phyloP scores from a whole-genome alignment of 2,329 filamentous ascomycete genomes.

The Calonectria hawksworthii region DNA sequence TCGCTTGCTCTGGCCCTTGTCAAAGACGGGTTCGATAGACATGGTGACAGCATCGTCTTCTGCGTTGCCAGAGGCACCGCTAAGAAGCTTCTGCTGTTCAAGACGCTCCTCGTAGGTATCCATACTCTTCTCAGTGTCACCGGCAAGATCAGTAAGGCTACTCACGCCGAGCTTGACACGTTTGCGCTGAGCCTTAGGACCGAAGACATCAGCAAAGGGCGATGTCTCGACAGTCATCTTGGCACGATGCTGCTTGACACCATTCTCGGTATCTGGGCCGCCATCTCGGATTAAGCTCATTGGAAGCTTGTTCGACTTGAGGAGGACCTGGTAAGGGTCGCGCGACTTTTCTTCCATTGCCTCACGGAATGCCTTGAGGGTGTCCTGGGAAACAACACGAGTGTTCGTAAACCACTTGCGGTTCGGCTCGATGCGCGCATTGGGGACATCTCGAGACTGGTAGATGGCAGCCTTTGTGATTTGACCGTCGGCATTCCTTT shows the following conservation, averaged over 20 bases:
- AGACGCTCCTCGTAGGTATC: conserved; percentile 84
- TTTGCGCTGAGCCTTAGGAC: conserved; percentile 93
- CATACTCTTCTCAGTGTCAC: conserved; percentile 83
- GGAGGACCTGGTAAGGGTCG: conserved; percentile 93
- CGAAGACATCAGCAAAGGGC: conserved; percentile 91
- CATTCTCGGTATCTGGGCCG: conserved; percentile 77
- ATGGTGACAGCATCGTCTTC: conserved; percentile 65
- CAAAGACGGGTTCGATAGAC: conserved; percentile 89
- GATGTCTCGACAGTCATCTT: conserved; percentile 93
- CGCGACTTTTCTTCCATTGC: conserved; percentile 92
- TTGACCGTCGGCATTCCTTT: conserved; percentile 85
- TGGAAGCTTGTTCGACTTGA: conserved; percentile 97
- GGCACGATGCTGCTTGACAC: conserved; percentile 90
- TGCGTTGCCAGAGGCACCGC: conserved; percentile 74
- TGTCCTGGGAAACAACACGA: conserved; percentile 88
- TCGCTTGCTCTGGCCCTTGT: conserved; percentile 93
- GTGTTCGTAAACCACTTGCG: conserved; percentile 99
- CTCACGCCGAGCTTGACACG: conserved; percentile 89
- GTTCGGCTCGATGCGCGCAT: conserved; percentile 93
- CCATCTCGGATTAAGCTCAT: conserved; percentile 92
- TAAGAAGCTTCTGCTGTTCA: conserved; percentile 83
- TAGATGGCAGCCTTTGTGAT: conserved; percentile 87
- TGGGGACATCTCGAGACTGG: conserved; percentile 85
- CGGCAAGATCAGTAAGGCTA: conserved; percentile 85
- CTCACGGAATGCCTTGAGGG: conserved; percentile 86